Evolutionary conservation across 805 yeast genomes (phyloP).

Genomic region (Teunomyces cretensis): DNA sequence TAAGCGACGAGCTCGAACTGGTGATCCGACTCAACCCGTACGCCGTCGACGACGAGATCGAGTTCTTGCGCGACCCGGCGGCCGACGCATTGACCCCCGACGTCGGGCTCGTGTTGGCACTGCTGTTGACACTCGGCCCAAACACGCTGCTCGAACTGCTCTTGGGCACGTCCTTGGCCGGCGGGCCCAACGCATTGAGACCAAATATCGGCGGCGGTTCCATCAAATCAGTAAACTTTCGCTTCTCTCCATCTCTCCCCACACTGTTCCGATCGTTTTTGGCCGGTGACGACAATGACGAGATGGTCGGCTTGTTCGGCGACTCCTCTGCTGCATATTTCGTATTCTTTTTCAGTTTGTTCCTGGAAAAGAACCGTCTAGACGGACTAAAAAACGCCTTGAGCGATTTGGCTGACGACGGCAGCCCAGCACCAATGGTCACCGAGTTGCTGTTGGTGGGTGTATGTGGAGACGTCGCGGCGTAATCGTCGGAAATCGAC

Average conservation of each 20-base stretch:
- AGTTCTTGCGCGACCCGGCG: constrained; percentile 25
- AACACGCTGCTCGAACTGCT: background rate
- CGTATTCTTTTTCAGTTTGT: constrained; percentile 15
- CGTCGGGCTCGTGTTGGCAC: constrained; percentile 2
- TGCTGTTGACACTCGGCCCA: constrained; percentile 2
- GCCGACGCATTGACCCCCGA: background rate
- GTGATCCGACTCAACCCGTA: constrained; percentile 32
- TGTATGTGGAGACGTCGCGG: constrained; percentile 17
- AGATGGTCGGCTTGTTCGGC: constrained; percentile 28
- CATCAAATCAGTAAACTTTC: constrained; percentile 23
- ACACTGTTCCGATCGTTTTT: constrained; percentile 8
- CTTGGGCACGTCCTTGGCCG: background rate
- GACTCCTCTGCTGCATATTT: background rate
- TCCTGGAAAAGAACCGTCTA: constrained; percentile 30
- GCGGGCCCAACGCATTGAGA: constrained; percentile 1
- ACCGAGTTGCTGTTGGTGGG: constrained; percentile 27
- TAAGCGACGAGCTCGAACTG: constrained; percentile 40
- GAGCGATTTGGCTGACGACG: constrained; percentile 25
- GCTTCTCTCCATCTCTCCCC: constrained; percentile 10
- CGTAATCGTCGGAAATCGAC: constrained; percentile 7
- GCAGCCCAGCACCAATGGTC: constrained; percentile 41
- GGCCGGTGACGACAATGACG: constrained; percentile 28
- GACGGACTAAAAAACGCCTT: constrained; percentile 40
- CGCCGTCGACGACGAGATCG: constrained; percentile 22
- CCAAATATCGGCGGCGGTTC: constrained; percentile 42